Percentiles rank a stretch among this genome's conserved stretches.
phyloP scores from a whole-genome alignment of 1,139 yeast species.

The Candida sanyaensis region DNA sequence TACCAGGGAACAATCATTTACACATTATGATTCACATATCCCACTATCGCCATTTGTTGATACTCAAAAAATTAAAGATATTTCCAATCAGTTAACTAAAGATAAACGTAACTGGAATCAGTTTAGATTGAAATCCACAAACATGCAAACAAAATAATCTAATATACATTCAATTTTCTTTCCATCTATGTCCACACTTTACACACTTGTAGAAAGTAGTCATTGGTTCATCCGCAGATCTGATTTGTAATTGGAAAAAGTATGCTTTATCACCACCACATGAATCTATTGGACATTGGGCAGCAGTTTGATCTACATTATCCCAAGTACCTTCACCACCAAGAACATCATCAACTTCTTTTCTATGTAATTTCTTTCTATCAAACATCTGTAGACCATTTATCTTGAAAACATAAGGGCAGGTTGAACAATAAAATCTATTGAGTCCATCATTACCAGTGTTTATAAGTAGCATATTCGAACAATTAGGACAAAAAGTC shows the following conservation, averaged over 20 bases:
- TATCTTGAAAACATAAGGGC: constrained; percentile 92
- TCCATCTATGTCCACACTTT: constrained; percentile 93
- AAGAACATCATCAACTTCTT: constrained; percentile 92
- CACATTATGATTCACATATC: background rate
- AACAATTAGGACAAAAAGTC: constrained; percentile 91
- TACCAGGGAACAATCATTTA: constrained; percentile 5
- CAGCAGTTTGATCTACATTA: constrained; percentile 86
- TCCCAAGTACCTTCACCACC: constrained; percentile 99
- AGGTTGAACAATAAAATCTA: constrained; percentile 83
- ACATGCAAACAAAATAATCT: background rate
- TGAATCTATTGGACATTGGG: constrained; percentile 84
- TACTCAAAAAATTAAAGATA: constrained; percentile 5
- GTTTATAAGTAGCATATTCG: constrained; percentile 72
- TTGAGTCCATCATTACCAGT: constrained; percentile 46
- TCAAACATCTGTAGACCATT: constrained; percentile 82
- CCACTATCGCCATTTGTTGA: constrained; percentile 4
- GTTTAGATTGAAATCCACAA: constrained; percentile 10
- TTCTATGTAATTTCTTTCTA: constrained; percentile 77
- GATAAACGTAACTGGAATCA: constrained; percentile 12
- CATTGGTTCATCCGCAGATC: constrained; percentile 94
- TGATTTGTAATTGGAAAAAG: constrained; percentile 92
- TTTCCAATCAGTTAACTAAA: constrained; percentile 6
- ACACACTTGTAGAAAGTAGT: constrained; percentile 95
- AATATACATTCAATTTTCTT: constrained; percentile 64
- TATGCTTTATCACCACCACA: constrained; percentile 94